These are phyloP conservation scores for Vanrija sp. DNA, from an alignment of 1,284 basidiomycete genomes.

Conservation along the genomic window DNA sequence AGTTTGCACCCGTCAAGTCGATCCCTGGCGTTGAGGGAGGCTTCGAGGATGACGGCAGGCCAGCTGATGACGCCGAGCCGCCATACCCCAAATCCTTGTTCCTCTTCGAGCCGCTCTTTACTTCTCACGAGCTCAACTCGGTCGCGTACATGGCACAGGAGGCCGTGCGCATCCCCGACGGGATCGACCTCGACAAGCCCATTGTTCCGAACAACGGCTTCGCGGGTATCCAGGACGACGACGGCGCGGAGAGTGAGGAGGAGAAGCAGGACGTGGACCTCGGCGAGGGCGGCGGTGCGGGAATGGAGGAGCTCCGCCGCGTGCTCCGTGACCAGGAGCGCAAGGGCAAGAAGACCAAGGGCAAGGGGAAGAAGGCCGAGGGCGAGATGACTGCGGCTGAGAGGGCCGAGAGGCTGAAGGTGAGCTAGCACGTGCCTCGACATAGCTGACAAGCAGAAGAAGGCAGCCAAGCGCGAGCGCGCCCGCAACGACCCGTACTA, in stretches of 20 bases:
- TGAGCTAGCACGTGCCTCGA: conserved; percentile 13
- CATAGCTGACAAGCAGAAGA: conserved; percentile 55
- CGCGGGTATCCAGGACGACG: conserved; percentile 49
- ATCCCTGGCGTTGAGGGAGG: conserved; percentile 46
- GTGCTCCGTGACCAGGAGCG: conserved; percentile 50
- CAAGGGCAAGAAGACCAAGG: conserved; percentile 37
- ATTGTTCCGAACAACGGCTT: conserved; percentile 59
- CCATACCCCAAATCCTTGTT: conserved; percentile 75
- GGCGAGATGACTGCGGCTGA: conserved; percentile 40
- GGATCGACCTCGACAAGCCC: conserved; percentile 78
- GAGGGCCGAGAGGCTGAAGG: conserved; percentile 40
- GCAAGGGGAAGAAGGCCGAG: conserved; percentile 27
- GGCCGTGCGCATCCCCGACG: conserved; percentile 74
- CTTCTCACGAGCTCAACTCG: conserved; percentile 76
- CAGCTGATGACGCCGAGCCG: conserved; percentile 32
- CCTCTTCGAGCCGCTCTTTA: conserved; percentile 78
- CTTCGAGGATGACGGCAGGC: conserved; percentile 28
- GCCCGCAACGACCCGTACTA: conserved; percentile 83
- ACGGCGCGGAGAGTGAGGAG: conserved; percentile 32
- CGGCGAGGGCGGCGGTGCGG: conserved; percentile 40
- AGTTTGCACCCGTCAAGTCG: conserved; percentile 15
- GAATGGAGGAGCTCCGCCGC: conserved; percentile 48
- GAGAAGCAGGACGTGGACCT: conserved; percentile 37
- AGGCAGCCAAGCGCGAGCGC: conserved; percentile 67
- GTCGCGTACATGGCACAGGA: conserved; percentile 76